Evolutionary conservation across 805 yeast genomes (phyloP).

Genomic region (Blastobotrys americana): DNA sequence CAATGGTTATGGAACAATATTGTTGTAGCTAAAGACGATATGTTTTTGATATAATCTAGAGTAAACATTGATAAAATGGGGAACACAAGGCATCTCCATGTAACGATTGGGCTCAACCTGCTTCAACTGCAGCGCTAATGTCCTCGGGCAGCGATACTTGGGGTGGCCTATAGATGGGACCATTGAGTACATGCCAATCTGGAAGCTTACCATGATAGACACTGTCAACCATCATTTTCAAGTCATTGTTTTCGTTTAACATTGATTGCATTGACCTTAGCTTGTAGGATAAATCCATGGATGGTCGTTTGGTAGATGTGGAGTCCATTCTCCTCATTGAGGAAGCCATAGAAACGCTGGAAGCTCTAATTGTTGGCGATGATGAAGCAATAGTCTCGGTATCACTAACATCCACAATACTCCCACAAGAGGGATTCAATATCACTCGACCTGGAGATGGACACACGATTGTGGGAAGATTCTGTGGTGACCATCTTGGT

Average conservation of each 20-base stretch:
- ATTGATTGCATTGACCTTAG: conserved; percentile 2
- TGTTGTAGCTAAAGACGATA: too few species aligned
- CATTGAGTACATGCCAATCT: conserved; percentile 2
- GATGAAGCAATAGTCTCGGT: background rate
- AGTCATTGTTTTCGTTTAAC: background rate
- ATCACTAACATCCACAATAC: background rate
- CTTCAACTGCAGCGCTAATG: too few species aligned
- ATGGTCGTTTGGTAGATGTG: background rate
- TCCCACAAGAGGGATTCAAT: background rate
- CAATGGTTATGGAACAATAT: too few species aligned
- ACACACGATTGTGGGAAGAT: background rate
- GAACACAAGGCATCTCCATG: too few species aligned
- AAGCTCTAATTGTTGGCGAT: background rate
- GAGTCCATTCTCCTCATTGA: background rate
- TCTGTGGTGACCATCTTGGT: background rate
- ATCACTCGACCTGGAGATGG: background rate
- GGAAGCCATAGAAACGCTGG: background rate
- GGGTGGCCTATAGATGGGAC: background rate
- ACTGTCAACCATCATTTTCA: background rate
- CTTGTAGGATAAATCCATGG: background rate
- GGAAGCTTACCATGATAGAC: background rate
- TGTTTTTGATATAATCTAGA: too few species aligned
- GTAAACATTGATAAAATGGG: too few species aligned
- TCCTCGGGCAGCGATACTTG: too few species aligned
- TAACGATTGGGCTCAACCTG: too few species aligned